Conservation (phyloP, 306 rosid species). For the Lathyrus aphaca region DNA sequence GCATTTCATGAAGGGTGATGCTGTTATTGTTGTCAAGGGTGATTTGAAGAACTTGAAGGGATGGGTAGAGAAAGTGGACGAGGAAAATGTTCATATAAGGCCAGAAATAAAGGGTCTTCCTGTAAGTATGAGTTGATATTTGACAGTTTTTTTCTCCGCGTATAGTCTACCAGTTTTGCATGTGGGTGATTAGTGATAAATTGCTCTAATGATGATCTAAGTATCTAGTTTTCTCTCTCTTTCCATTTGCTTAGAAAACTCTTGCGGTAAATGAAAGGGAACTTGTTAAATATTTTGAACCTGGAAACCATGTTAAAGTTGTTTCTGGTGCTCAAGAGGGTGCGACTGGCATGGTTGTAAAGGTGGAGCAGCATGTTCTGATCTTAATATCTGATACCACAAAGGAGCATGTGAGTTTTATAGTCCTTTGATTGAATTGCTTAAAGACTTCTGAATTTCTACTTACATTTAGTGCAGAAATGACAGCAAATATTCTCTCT, state of each 20-base stretch:
- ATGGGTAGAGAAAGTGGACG: slow-evolving; percentile 97
- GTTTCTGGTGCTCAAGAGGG: slow-evolving; percentile 96
- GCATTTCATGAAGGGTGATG: slow-evolving; percentile 97
- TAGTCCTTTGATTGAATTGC: not conserved
- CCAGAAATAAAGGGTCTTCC: slow-evolving; percentile 93
- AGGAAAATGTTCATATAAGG: slow-evolving; percentile 83
- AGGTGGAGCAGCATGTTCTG: slow-evolving; percentile 95
- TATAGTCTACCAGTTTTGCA: slow-evolving; percentile 12
- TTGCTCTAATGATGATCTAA: slow-evolving; percentile 26
- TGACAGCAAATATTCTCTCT: slow-evolving; percentile 37
- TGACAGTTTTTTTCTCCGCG: slow-evolving; percentile 2
- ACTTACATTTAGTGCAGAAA: slow-evolving; percentile 21
- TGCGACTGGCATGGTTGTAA: slow-evolving; percentile 98
- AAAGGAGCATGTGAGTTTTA: slow-evolving; percentile 86
- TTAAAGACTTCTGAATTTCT: slow-evolving; percentile 24
- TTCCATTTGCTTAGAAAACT: slow-evolving; percentile 57
- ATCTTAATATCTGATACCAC: slow-evolving; percentile 94
- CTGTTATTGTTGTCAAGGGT: slow-evolving; percentile 86
- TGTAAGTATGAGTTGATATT: slow-evolving; percentile 52
- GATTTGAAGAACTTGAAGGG: slow-evolving; percentile 94
- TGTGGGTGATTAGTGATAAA: slow-evolving; percentile 14
- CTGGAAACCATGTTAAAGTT: slow-evolving; percentile 98
- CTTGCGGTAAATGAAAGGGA: slow-evolving; percentile 86
- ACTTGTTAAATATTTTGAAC: slow-evolving; percentile 94
- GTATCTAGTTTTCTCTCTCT: not conserved